These are phyloP conservation scores for Talaromyces rugulosus DNA, from an alignment of 2,329 filamentous ascomycete species.

Conservation along the genomic window DNA sequence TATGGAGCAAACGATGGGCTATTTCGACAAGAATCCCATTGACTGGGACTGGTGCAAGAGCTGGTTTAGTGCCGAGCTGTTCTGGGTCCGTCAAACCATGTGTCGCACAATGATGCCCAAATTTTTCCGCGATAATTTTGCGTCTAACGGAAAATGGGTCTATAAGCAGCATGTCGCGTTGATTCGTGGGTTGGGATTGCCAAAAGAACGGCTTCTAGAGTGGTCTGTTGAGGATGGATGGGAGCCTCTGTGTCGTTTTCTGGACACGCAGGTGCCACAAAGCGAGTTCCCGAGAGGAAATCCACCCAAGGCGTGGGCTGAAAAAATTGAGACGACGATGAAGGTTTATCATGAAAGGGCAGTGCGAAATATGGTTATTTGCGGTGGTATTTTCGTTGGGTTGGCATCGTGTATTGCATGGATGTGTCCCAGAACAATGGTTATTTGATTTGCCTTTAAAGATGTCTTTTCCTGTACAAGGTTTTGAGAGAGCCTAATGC, in stretches of 20 bases:
- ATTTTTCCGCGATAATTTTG: slow-evolving; percentile 6
- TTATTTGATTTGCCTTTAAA: too few relatives aligned
- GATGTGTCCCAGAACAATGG: too few relatives aligned
- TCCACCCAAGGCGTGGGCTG: too few relatives aligned
- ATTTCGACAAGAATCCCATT: not conserved
- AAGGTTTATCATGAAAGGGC: too few relatives aligned
- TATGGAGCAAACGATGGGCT: not conserved
- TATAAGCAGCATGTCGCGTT: slow-evolving; percentile 21
- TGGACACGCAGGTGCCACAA: not conserved
- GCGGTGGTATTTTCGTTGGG: too few relatives aligned
- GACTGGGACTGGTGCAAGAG: not conserved
- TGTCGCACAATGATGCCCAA: not conserved
- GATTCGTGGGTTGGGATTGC: slow-evolving; percentile 16
- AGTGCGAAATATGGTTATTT: too few relatives aligned
- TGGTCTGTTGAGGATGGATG: slow-evolving; percentile 26
- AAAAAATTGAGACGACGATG: too few relatives aligned
- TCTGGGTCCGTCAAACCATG: not conserved
- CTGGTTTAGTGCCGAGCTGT: not conserved
- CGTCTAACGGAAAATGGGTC: slow-evolving; percentile 17
- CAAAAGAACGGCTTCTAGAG: slow-evolving; percentile 18
- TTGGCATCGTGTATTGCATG: too few relatives aligned
- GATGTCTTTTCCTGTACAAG: too few relatives aligned
- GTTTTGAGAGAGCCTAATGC: too few relatives aligned
- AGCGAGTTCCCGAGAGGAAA: too few relatives aligned
- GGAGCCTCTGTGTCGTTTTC: slow-evolving; percentile 19